These are phyloP conservation scores for Phytopythium ostracodes DNA, from an alignment of 352 stramenopile genomes.

Conservation along the genomic window DNA sequence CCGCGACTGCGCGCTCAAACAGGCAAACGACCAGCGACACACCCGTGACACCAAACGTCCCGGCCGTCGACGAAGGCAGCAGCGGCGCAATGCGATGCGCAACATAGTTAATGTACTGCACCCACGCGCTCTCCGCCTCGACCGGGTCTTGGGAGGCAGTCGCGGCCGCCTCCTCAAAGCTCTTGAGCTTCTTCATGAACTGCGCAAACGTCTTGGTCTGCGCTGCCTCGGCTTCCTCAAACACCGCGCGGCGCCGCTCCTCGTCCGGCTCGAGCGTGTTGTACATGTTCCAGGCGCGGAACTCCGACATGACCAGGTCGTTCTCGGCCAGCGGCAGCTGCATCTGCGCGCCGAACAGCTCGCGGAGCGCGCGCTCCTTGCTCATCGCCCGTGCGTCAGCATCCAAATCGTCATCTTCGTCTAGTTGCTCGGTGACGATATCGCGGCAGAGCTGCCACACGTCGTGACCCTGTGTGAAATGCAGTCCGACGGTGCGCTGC, in stretches of 20 bases:
- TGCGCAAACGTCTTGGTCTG: conserved; percentile 40
- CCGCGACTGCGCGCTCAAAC: conserved; percentile 51
- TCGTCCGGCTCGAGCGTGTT: conserved; percentile 32
- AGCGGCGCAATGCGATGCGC: conserved; percentile 42
- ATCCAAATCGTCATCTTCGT: conserved; percentile 13
- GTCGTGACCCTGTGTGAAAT: conserved; percentile 59
- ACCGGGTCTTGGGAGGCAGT: conserved; percentile 12
- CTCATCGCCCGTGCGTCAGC: not conserved
- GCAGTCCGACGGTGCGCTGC: conserved; percentile 31
- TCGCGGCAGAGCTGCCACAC: conserved; percentile 60
- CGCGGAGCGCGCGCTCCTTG: conserved; percentile 39
- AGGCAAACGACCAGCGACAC: conserved; percentile 33
- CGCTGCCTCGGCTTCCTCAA: conserved; percentile 24
- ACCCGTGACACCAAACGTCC: not conserved
- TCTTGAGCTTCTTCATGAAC: conserved; percentile 61
- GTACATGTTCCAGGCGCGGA: conserved; percentile 66
- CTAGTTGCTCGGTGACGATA: conserved; percentile 24
- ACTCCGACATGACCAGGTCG: conserved; percentile 71
- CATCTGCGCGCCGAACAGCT: conserved; percentile 54
- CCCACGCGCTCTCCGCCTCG: conserved; percentile 33
- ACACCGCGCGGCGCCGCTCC: conserved; percentile 6
- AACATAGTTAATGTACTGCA: conserved; percentile 66
- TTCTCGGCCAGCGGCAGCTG: conserved; percentile 62
- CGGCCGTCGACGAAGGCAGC: conserved; percentile 9
- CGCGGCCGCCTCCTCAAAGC: conserved; percentile 34